Base-by-base conservation (phyloP, 495 filamentous ascomycete genomes). In the Viridothelium virens region DNA sequence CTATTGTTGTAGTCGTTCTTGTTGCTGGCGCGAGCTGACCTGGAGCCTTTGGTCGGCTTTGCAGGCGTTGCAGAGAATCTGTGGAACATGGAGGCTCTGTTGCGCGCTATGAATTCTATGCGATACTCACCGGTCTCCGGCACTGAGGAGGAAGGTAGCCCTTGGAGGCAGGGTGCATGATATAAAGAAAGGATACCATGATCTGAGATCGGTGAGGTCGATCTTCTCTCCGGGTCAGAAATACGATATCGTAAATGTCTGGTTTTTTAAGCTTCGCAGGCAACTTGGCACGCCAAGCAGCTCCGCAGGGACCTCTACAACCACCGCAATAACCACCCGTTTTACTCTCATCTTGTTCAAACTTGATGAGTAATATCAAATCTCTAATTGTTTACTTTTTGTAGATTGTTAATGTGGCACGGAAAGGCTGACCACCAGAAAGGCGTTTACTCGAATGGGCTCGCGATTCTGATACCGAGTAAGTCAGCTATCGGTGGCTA, bases 21-120 rank as follows among this genome's bases (percentile, higher is more conserved):
- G n/a, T 53, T 53, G 48, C 48, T 53, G 48, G 48, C 48, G 48
- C 48, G 48, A 53, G 48, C 48, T 18, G 48, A 5, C 48, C 16
- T 53, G 48, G 48, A 53, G 48, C 12, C 48, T 53, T 53, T 53
- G 48, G 48, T 53, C 48, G 48, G 11, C 48, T 53, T 53, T 53
- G 48, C 48, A 53, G 48, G 48, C 48, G 48, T 53, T 53, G 48
- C 48, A 53, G 48, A 53, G 48, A 53, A 53, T 53, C 48, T 14
- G 48, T 53, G 48, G 18, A 53, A 53, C 48, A 53, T 53, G 48
- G 48, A 53, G 48, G 41, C 41, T 44, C 41, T 44, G 41, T 44
- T 44, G 41, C 41, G 41, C 41, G 41, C 41, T 44, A 44, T 44
- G 6, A 7, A 1, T 44, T 44, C 41, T 14, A 44, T 7, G 41